Evolutionary conservation across 108 stramenopile species (phyloP).

Genomic region (Cyclotella choctawhatcheeana): DNA sequence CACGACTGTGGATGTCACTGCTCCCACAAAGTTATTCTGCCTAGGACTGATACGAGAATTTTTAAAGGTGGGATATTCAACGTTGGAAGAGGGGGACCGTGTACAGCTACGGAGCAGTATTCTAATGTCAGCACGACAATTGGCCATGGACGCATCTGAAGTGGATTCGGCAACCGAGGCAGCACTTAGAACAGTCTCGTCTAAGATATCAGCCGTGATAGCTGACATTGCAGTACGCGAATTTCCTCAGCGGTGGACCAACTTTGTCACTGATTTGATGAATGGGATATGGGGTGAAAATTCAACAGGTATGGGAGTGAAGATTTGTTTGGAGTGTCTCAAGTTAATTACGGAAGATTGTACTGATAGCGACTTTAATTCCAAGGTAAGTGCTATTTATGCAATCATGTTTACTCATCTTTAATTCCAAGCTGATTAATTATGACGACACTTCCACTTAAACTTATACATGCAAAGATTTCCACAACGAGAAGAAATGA

Average conservation of each 20-base stretch:
- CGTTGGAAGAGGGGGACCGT: slow-evolving; percentile 68
- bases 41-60: slow-evolving; percentile 67
- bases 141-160: slow-evolving; percentile 20
- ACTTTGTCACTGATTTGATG: slow-evolving; percentile 72
- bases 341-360: slow-evolving; percentile 87
- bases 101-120: slow-evolving; percentile 63
- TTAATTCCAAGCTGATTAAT: too few relatives aligned
- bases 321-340: slow-evolving; percentile 79
- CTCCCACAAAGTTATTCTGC: slow-evolving; percentile 78
- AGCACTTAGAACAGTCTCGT: slow-evolving; percentile 56
- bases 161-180: slow-evolving; percentile 15
- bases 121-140: slow-evolving; percentile 59
- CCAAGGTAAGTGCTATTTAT: slow-evolving; percentile 75
- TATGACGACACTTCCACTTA: not conserved
- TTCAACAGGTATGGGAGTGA: slow-evolving; percentile 57
- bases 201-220: slow-evolving; percentile 76
- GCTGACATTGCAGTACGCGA: slow-evolving; percentile 76
- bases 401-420: not conserved
- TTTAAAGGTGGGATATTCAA: slow-evolving; percentile 62
- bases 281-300: slow-evolving; percentile 61
- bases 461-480: slow-evolving; percentile 50
- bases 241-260: slow-evolving; percentile 89
- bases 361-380: slow-evolving; percentile 92
- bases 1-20: slow-evolving; percentile 74
- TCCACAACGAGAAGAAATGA: slow-evolving; percentile 85